phyloP scores from a whole-genome alignment of 192 early-diverging fungal genomes.

The Rhizophagus clarus region DNA sequence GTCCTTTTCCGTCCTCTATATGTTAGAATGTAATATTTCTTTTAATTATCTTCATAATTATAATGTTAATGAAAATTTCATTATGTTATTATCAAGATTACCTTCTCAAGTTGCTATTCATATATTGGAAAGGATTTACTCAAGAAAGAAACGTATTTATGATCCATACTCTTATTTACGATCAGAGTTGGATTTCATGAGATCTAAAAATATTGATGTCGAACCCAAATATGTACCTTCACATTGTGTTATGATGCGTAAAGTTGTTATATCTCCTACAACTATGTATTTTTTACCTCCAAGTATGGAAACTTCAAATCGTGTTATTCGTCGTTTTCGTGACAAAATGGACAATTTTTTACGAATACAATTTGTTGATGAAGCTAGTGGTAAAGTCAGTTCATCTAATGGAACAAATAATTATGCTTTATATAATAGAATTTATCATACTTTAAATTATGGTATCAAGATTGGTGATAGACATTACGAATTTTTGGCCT shows the following conservation, averaged over 20 bases:
- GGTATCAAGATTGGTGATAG: slow-evolving; percentile 60
- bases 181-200: slow-evolving; percentile 11
- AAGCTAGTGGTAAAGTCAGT: slow-evolving; percentile 47
- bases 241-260: slow-evolving; percentile 53
- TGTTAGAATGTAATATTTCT: slow-evolving; percentile 47
- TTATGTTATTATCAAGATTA: slow-evolving; percentile 25
- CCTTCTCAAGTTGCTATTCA: slow-evolving; percentile 34
- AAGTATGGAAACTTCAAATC: slow-evolving; percentile 68
- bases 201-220: slow-evolving; percentile 3
- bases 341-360: slow-evolving; percentile 58
- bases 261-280: slow-evolving; percentile 68
- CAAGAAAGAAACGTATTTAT: slow-evolving; percentile 40
- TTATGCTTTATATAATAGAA: slow-evolving; percentile 54
- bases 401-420: slow-evolving; percentile 32
- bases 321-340: slow-evolving; percentile 63
- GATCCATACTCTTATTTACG: slow-evolving; percentile 38
- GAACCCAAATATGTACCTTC: slow-evolving; percentile 39
- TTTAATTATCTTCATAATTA: slow-evolving; percentile 45
- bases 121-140: slow-evolving; percentile 41
- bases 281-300: slow-evolving; percentile 63
- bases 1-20: slow-evolving; percentile 46
- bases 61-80: slow-evolving; percentile 45
- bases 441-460: slow-evolving; percentile 46
- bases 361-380: slow-evolving; percentile 73
- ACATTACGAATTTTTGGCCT: slow-evolving; percentile 64